Conservation (phyloP, 2,329 filamentous ascomycete genomes). For the Blastomyces parvus region DNA sequence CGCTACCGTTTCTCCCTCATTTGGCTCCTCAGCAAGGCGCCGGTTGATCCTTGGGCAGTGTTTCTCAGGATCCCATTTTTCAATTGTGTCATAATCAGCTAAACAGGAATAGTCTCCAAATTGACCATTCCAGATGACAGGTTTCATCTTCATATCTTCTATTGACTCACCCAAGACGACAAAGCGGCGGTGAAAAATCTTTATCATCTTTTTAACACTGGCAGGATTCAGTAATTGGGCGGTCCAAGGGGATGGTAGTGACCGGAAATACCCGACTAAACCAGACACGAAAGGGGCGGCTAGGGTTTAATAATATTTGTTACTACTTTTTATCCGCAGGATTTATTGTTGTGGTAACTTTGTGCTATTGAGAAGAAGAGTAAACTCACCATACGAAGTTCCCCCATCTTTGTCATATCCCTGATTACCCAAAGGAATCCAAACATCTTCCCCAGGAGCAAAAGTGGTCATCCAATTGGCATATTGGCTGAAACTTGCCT, state of each 20-base stretch:
- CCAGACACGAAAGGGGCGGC: not conserved
- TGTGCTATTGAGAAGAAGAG: not conserved
- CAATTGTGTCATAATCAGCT: not conserved
- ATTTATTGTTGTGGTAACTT: not conserved
- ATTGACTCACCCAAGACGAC: not conserved
- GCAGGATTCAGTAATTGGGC: not conserved
- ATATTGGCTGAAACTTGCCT: not conserved
- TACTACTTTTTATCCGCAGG: not conserved
- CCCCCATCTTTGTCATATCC: not conserved
- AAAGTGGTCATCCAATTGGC: slow-evolving; percentile 1
- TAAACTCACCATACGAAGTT: not conserved
- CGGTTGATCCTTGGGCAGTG: not conserved
- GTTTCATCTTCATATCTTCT: not conserved
- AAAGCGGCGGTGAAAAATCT: slow-evolving; percentile 1
- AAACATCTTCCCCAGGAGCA: not conserved
- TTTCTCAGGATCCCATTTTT: not conserved
- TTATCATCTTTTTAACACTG: slow-evolving; percentile 6
- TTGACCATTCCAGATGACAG: slow-evolving; percentile 5
- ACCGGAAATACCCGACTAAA: not conserved
- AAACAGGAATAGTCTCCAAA: not conserved
- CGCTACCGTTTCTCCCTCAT: not conserved
- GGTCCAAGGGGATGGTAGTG: not conserved
- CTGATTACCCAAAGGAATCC: not conserved
- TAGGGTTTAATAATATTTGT: not conserved
- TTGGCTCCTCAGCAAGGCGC: not conserved